A percentile compares a stretch with the other conserved stretches of the same genome.
Evolutionary conservation across 495 filamentous ascomycete species (phyloP).

Genomic region (Chaetomidium leptoderma): DNA sequence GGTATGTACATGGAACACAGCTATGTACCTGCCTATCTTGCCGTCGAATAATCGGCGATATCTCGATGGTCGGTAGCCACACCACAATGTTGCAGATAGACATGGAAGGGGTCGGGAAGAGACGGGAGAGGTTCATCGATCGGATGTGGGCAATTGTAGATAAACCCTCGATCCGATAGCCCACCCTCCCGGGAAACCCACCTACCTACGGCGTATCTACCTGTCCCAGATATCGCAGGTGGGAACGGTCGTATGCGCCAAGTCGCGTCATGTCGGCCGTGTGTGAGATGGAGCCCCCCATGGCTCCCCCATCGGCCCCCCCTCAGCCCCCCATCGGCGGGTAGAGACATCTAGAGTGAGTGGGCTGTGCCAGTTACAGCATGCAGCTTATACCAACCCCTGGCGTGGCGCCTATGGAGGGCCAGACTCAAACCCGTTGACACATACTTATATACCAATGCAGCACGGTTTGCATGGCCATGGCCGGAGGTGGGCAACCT

Average conservation of each 20-base stretch:
- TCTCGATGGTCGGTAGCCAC: not conserved
- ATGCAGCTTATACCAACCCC: slow-evolving; percentile 2
- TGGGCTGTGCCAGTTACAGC: too few relatives aligned
- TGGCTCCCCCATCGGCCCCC: too few relatives aligned
- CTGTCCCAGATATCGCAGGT: too few relatives aligned
- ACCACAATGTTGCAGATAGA: not conserved
- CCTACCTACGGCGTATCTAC: too few relatives aligned
- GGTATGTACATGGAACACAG: not conserved
- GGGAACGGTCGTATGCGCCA: not conserved
- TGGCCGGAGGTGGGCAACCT: not conserved
- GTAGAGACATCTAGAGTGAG: too few relatives aligned
- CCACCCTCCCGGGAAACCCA: too few relatives aligned
- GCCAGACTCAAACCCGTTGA: not conserved
- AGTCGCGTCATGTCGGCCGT: not conserved
- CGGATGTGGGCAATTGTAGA: slow-evolving; percentile 5
- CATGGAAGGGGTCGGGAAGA: too few relatives aligned
- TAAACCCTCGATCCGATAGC: too few relatives aligned
- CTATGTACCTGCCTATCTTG: not conserved
- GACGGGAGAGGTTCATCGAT: too few relatives aligned
- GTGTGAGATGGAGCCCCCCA: not conserved
- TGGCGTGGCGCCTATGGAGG: not conserved
- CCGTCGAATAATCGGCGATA: not conserved
- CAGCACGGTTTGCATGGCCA: slow-evolving; percentile 8
- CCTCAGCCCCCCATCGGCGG: not conserved
- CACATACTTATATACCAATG: not conserved